Conservation (phyloP, 176 grass and related monocot genomes). For the Phoenix roebelenii region DNA sequence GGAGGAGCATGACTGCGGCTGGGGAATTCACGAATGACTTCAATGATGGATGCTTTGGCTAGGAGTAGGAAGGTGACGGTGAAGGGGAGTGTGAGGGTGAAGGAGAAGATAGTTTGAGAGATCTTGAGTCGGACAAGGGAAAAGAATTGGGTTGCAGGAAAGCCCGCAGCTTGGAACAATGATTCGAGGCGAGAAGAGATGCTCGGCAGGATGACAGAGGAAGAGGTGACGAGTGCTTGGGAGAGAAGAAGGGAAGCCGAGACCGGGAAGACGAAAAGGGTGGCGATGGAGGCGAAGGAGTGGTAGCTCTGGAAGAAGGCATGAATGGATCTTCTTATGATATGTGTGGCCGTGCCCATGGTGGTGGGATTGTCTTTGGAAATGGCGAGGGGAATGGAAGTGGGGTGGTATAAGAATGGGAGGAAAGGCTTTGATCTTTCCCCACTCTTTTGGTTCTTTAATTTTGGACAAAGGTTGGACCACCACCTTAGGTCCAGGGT, state of each 20-base stretch:
- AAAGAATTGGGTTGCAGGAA: conserved; percentile 64
- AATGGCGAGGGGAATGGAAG: no score
- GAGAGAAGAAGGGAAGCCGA: conserved; percentile 16
- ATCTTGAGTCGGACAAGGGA: conserved; percentile 66
- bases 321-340: conserved; percentile 36
- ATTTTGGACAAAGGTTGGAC: background rate
- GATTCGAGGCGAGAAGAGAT: conserved; percentile 39
- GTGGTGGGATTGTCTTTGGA: background rate
- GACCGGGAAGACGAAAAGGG: conserved; percentile 34
- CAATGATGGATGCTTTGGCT: conserved; percentile 64
- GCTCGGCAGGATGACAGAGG: conserved; percentile 6
- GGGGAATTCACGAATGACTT: conserved; percentile 25
- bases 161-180: conserved; percentile 62
- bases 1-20: conserved; percentile 4
- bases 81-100: conserved; percentile 44
- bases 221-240: conserved; percentile 18
- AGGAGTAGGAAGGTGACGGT: conserved; percentile 57
- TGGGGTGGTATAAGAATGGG: no score
- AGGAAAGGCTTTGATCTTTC: no score
- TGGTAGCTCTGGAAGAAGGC: conserved; percentile 62
- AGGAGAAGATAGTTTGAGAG: conserved; percentile 65
- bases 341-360: conserved; percentile 35
- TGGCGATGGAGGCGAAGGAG: conserved; percentile 62
- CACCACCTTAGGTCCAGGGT: no score
- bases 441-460: no score